Conservation (phyloP, 805 yeast species). For the Pichia phayaonensis region DNA sequence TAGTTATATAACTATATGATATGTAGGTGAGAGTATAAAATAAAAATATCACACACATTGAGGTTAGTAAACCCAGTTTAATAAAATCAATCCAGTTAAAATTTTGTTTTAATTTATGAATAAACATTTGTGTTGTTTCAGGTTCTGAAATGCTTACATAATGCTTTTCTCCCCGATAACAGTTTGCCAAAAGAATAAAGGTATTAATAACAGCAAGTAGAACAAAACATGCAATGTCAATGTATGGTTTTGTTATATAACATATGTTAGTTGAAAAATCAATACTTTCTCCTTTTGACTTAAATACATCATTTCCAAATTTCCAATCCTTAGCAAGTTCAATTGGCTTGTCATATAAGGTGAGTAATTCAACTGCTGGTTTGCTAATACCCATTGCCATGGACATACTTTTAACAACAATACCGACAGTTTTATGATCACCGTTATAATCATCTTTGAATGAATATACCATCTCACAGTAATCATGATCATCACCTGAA, state of each 20-base stretch:
- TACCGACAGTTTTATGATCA: constrained; percentile 1
- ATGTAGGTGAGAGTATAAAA: neutral
- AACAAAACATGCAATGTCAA: constrained; percentile 33
- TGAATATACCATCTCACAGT: constrained; percentile 67
- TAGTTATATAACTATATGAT: too few species aligned
- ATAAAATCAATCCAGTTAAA: neutral
- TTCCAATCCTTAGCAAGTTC: constrained; percentile 14
- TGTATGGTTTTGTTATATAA: constrained; percentile 39
- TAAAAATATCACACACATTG: neutral
- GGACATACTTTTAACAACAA: constrained; percentile 69
- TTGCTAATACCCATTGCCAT: constrained; percentile 74
- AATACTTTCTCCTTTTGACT: constrained; percentile 30
- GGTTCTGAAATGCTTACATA: constrained; percentile 3
- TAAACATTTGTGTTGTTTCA: constrained; percentile 12
- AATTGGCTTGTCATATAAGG: constrained; percentile 13
- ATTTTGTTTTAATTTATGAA: neutral
- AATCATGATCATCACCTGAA: constrained; percentile 96
- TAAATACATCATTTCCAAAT: constrained; percentile 18
- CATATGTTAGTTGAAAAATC: constrained; percentile 35
- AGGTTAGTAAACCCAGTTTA: neutral
- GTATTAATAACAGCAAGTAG: constrained; percentile 27
- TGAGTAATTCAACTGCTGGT: constrained; percentile 31
- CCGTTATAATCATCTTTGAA: constrained; percentile 10
- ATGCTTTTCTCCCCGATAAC: neutral
- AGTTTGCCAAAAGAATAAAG: constrained; percentile 4